Evolutionary conservation across 352 stramenopile species (phyloP), one percentile per base, ranked within the genome.

Genomic region (Elongisporangium undulatum): DNA sequence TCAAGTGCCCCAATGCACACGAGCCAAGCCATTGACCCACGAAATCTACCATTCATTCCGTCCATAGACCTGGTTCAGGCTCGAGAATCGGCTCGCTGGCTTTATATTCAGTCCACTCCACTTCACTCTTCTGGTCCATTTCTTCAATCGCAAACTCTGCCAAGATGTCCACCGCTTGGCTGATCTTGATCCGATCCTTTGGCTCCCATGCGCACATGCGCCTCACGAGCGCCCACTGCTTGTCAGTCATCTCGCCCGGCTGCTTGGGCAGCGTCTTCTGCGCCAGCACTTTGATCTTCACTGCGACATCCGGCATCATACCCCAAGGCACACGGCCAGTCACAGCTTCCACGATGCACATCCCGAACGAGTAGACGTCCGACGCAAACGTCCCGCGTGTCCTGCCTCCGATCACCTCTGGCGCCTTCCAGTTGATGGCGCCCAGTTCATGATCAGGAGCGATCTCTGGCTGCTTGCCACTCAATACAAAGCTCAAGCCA

Each of bases 401-500:
- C 10, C 22, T 22, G 17, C 22, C 20, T 22, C 13, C 22, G 5
- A 53, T 26, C 1, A 53, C 49, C 17, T 53, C 49, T 5, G 49
- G 49, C 10, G 49, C 16, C 22, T 22, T 53, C 49, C 15, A 53
- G 17, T 16, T 53, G 4, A 26, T 22, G 2, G 49, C 49, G 3
- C 49, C 17, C 1, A 53, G 0, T 8, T 53, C 22, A 13, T 26
- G 5, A 3, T 7, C 3, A 3, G 24, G 2, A 38, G 6, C 1
- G 26, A 9, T 38, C 6, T 9, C 26, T 38, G 6, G 6, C 9
- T 38, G 26, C 9, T 38, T 38, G 12, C 9, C 12, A 7, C 26
- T 7, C 26, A 38, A 7, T 9, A 38, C 26, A 38, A 38, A 38
- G 12, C 26, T 38, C 26, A 69, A 67, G n/a, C 59, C 60, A 60